Evolutionary conservation across 2,329 filamentous ascomycete species (phyloP), one percentile per base, ranked within the genome.

Genomic region (Coniochaeta ligniaria): DNA sequence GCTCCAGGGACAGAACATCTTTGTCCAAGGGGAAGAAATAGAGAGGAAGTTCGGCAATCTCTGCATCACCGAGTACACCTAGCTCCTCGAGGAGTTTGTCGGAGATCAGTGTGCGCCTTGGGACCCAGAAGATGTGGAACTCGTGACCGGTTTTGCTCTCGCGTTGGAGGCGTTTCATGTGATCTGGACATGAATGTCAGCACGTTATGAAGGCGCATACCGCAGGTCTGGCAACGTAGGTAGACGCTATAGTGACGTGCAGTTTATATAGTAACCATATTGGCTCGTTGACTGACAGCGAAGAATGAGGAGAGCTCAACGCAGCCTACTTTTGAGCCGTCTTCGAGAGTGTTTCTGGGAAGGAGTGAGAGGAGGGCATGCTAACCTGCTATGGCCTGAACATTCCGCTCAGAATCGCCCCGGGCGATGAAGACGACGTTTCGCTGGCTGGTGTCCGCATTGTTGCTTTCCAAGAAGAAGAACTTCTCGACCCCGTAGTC

Each of bases 401-500:
- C 89, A 71, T 95, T 89, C 65, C 85, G 89, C 60, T 90, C 88
- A 73, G 91, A 94, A 76, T 98, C 95, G 64, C 92, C 94, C 70
- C 93, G 85, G 20, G 92, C 90, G 67, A 99, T 85, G 77, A 98
- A 99, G 66, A 99, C 85, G 64, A 99, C 86, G 80, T 97, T 99
- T 71, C 91, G 88, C 77, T 98, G 95, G 70, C 89, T 96, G 20
- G 92, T 90, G 75, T 98, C 94, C 74, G 92, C 88, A 76, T 99
- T 98, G 71, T 89, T 86, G 76, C 97, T 98, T 75, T 99, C 95
- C 55, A 99, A 81, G 71, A 97, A 89, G 80, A 98, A 99, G 66
- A 97, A 91, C 75, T 96, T 96, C 75, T 98, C 93, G 67, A 99
- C 93, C 33, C 96, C 96, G 78, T 98, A 97, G 71, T 99, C 95